Evolutionary conservation across 2,329 filamentous ascomycete genomes (phyloP).

Genomic region (Emydomyces testavorans): DNA sequence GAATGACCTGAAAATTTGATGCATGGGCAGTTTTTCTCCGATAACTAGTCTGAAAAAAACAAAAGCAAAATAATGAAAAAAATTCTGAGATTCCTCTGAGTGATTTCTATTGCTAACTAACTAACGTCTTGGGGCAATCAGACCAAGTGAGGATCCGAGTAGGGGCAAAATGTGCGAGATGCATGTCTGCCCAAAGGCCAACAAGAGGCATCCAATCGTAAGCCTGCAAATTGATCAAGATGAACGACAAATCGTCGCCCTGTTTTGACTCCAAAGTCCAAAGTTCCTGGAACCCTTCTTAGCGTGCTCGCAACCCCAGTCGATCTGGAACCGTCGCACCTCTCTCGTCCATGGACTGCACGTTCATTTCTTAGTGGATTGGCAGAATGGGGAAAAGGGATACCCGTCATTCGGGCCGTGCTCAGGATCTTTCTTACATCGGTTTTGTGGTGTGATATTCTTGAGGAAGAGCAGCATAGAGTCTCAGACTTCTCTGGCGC

Average conservation of each 20-base stretch:
- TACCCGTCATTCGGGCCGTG: constrained; percentile 11
- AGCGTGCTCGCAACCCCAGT: constrained; percentile 7
- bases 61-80: no score
- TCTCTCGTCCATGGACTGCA: not conserved
- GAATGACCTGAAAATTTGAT: not conserved
- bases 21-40: not conserved
- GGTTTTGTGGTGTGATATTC: constrained; percentile 1
- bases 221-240: constrained; percentile 22
- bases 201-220: constrained; percentile 29
- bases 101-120: no score
- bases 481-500: not conserved
- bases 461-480: not conserved
- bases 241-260: constrained; percentile 25
- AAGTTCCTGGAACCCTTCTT: constrained; percentile 13
- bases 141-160: no score
- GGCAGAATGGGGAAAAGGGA: not conserved
- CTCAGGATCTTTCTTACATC: not conserved
- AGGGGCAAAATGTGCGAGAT: constrained; percentile 10
- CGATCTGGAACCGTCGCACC: constrained; percentile 15
- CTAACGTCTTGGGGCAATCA: no score
- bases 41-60: no score
- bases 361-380: constrained; percentile 9
- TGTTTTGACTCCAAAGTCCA: constrained; percentile 19
- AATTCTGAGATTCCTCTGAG: not conserved
- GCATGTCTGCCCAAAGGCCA: constrained; percentile 19